These are phyloP conservation scores for Dunaliella primolecta DNA, from an alignment of 139 green algal genomes.

Conservation along the genomic window DNA sequence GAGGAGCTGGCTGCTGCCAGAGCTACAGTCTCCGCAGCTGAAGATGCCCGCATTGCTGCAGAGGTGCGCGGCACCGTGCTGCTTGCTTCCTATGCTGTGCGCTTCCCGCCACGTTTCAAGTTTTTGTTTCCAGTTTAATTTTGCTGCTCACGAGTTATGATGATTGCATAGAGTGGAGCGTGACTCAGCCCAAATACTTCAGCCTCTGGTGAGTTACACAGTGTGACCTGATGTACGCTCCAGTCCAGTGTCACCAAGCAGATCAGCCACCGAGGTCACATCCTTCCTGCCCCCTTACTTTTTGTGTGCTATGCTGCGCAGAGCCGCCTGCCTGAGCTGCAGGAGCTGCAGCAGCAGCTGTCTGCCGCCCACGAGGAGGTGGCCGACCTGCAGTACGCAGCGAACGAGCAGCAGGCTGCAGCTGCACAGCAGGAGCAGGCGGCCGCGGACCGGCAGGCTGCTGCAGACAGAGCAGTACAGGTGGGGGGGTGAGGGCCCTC, in stretches of 20 bases:
- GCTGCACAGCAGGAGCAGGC: conserved; percentile 10
- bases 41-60: conserved; percentile 18
- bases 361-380: conserved; percentile 38
- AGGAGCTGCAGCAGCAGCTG: conserved; percentile 47
- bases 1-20: neutral
- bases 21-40: conserved; percentile 1
- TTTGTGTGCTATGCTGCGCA: too few relatives aligned
- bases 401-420: conserved; percentile 26
- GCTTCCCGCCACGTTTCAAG: too few relatives aligned
- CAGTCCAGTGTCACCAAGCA: too few relatives aligned
- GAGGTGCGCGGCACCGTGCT: conserved; percentile 11
- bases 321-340: conserved; percentile 58
- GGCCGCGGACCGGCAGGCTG: neutral
- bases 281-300: too few relatives aligned
- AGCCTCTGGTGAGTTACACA: too few relatives aligned
- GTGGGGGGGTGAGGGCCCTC: neutral
- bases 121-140: too few relatives aligned
- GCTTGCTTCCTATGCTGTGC: too few relatives aligned
- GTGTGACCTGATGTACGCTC: too few relatives aligned
- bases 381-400: conserved; percentile 34
- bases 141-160: too few relatives aligned
- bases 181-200: too few relatives aligned
- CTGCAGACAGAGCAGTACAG: neutral
- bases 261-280: too few relatives aligned
- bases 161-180: too few relatives aligned